Conservation (phyloP, 2,329 filamentous ascomycete species). For the Pseudogymnoascus sp. region DNA sequence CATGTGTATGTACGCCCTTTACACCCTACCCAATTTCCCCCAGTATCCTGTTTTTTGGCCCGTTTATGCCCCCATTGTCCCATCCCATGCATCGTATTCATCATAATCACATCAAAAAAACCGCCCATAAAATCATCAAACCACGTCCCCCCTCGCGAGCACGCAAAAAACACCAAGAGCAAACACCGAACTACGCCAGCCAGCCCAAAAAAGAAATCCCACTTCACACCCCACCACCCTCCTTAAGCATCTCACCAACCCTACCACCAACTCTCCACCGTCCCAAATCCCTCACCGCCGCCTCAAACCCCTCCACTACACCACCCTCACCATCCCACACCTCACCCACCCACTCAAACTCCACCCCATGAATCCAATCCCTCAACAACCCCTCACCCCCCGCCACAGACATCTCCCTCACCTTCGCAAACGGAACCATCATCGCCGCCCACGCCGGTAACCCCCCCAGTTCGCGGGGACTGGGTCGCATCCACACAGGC, state of each 20-base stretch:
- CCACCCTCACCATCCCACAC: not conserved
- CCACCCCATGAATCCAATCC: not conserved
- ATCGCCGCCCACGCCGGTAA: not conserved
- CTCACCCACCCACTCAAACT: not conserved
- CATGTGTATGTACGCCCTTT: not conserved
- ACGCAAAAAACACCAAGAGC: not conserved
- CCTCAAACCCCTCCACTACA: not conserved
- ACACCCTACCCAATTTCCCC: not conserved
- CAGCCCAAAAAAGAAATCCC: not conserved
- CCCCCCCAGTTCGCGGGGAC: not conserved
- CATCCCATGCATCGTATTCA: not conserved
- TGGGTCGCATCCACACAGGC: not conserved
- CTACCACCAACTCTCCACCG: not conserved
- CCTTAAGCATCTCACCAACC: not conserved
- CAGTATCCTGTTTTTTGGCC: not conserved
- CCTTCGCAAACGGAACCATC: not conserved
- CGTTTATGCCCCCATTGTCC: not conserved
- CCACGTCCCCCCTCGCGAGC: not conserved
- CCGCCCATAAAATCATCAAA: not conserved
- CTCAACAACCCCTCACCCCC: not conserved
- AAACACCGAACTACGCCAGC: not conserved
- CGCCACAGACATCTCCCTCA: not conserved
- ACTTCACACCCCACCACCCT: not conserved
- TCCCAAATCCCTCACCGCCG: not conserved
- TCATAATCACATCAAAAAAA: not conserved